Base-by-base conservation (phyloP, 805 yeast genomes). In the Ogataea pini region DNA sequence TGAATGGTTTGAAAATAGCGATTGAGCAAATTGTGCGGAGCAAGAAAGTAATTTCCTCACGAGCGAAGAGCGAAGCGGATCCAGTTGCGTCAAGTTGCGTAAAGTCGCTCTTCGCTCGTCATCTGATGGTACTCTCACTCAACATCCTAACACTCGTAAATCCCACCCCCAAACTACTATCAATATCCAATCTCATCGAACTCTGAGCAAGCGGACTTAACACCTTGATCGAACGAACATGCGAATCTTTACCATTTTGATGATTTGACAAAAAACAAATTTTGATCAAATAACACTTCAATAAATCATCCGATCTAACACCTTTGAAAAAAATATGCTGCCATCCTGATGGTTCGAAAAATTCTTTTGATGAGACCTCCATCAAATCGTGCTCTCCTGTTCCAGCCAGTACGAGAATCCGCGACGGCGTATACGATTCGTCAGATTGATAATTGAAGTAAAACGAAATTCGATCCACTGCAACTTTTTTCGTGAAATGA, bases 161-260 rank as follows among this genome's bases (percentile, higher is more conserved):
- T 1, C 67, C 67, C 17, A 68, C 61, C 1, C 65, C 67, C 17
- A 52, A 44, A 37, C 51, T 47, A 25, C 54, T 50, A 34, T 58
- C 61, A 16, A 52, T 51, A 25, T 56, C 59, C 20, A 59, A 46
- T 29, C 54, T 48, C 49, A 63, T 51, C 5, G 60, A 54, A 34
- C 50, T 63, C 9, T 60, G 56, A 43, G 67, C 60, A 14, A 61
- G 57, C 5, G 76, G 76, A 7, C 79, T 70, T 65, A 82, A 71
- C 58, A 88, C 64, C 72, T 81, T 80, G 14, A 91, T 73, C 0
- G 90, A 85, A 40, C 99, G 69, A 9, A 94, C 72, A 64, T 90
- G 98, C 0, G 96, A 85, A 64, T 94, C 99, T 61, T 92, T 94
- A 39, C 99, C 99, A 61, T 89, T 90, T 62, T 91, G 97, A 59